Percentiles rank a stretch among this genome's conserved stretches.
phyloP scores from a whole-genome alignment of 2,329 filamentous ascomycete genomes.

The Talaromyces sp. region DNA sequence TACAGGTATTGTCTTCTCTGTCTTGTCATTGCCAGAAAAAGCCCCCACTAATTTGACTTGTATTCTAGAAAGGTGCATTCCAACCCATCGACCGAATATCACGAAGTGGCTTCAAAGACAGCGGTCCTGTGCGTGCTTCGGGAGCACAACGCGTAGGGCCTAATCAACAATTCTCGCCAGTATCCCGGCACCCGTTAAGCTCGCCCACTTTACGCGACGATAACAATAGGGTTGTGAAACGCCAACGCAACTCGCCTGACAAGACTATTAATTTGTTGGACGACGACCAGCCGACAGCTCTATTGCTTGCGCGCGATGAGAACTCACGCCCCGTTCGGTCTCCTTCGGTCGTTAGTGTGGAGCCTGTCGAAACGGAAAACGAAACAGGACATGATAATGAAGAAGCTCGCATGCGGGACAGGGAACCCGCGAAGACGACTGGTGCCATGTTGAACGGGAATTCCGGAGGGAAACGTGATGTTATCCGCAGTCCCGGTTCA shows the following conservation, averaged over 20 bases:
- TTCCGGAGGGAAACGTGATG: neutral
- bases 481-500: neutral
- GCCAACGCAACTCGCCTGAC: slow-evolving; percentile 17
- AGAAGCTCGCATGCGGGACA: neutral
- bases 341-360: slow-evolving; percentile 18
- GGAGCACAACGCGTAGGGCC: slow-evolving; percentile 13
- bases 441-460: neutral
- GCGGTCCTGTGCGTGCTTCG: slow-evolving; percentile 27
- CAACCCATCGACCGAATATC: neutral
- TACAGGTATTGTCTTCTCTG: neutral
- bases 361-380: neutral
- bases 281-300: slow-evolving; percentile 11
- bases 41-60: neutral
- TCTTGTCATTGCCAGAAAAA: neutral
- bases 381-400: neutral
- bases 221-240: slow-evolving; percentile 22
- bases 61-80: slow-evolving; percentile 9
- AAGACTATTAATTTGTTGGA: slow-evolving; percentile 16
- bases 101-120: slow-evolving; percentile 17
- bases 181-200: slow-evolving; percentile 9
- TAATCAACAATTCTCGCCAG: neutral
- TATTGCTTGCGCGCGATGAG: neutral
- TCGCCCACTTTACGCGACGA: slow-evolving; percentile 14
- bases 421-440: neutral
- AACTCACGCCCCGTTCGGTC: slow-evolving; percentile 9